Conservation (phyloP, 768 basidiomycete species). For the Agrocybe chaxingu region DNA sequence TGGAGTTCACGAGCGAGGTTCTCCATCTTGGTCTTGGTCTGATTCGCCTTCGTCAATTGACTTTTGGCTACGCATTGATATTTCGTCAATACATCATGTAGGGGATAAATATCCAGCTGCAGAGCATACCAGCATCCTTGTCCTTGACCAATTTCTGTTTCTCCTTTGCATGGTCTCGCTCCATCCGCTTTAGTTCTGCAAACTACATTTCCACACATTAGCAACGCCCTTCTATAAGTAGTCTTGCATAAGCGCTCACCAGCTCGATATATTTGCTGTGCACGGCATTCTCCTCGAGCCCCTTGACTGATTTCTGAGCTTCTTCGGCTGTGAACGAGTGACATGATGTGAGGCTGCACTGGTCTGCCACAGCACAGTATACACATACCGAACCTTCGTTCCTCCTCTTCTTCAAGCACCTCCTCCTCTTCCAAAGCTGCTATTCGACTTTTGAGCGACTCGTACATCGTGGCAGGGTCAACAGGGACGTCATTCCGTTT, state of each 20-base stretch:
- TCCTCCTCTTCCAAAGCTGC: slow-evolving; percentile 88
- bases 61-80: slow-evolving; percentile 58
- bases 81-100: slow-evolving; percentile 8
- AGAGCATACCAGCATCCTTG: slow-evolving; percentile 74
- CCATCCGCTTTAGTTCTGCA: slow-evolving; percentile 82
- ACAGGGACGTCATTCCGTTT: slow-evolving; percentile 70
- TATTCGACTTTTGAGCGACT: slow-evolving; percentile 84
- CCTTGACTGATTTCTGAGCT: slow-evolving; percentile 82
- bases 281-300: slow-evolving; percentile 77
- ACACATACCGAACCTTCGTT: slow-evolving; percentile 66
- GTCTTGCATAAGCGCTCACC: slow-evolving; percentile 41
- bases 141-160: slow-evolving; percentile 89
- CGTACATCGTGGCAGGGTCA: slow-evolving; percentile 85
- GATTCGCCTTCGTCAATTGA: slow-evolving; percentile 83
- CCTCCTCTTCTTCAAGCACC: slow-evolving; percentile 84
- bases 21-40: slow-evolving; percentile 88
- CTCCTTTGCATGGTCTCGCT: slow-evolving; percentile 88
- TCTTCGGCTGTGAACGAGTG: slow-evolving; percentile 63
- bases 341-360: slow-evolving; percentile 10
- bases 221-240: slow-evolving; percentile 9
- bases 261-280: slow-evolving; percentile 87
- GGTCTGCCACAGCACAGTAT: slow-evolving; percentile 13
- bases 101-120: slow-evolving; percentile 1
- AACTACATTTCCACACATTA: slow-evolving; percentile 48
- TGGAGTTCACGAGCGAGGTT: slow-evolving; percentile 85